Conservation (phyloP, 352 stramenopile species). For the Phytophthora lateralis region DNA sequence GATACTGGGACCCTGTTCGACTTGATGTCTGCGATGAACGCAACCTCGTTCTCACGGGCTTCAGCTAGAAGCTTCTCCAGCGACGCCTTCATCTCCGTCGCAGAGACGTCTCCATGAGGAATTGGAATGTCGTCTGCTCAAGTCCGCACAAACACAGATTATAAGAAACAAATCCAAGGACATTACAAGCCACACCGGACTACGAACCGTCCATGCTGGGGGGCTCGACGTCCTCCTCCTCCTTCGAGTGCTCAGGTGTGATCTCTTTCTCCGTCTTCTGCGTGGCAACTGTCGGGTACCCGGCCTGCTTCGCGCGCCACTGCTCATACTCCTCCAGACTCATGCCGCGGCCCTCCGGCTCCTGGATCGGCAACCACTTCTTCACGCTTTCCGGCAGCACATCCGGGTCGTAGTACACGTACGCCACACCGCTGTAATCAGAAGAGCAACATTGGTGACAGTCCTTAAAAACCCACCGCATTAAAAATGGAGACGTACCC, state of each 20-base stretch:
- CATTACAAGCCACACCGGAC: background rate
- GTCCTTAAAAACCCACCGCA: background rate
- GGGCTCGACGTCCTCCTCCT: conserved; percentile 45
- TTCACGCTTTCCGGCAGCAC: conserved; percentile 77
- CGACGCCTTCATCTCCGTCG: conserved; percentile 70
- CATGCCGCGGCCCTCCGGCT: conserved; percentile 83
- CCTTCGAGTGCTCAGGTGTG: conserved; percentile 32
- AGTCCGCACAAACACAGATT: background rate
- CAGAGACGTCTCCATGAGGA: conserved; percentile 56
- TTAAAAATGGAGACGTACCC: conserved; percentile 39
- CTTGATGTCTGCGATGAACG: conserved; percentile 81
- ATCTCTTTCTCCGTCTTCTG: conserved; percentile 47
- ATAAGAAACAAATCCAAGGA: background rate
- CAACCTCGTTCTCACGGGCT: conserved; percentile 80
- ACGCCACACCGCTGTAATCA: conserved; percentile 65
- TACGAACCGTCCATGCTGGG: conserved; percentile 38
- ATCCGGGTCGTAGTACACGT: conserved; percentile 89
- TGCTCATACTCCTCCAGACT: conserved; percentile 88
- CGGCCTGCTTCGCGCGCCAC: conserved; percentile 77
- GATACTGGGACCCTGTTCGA: conserved; percentile 47
- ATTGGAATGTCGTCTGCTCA: conserved; percentile 54
- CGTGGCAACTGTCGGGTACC: conserved; percentile 36
- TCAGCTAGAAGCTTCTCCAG: conserved; percentile 78
- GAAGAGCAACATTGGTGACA: conserved; percentile 3
- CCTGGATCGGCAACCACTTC: conserved; percentile 82